Evolutionary conservation across 2,329 filamentous ascomycete genomes (phyloP).

Genomic region (Xylaria sp.): DNA sequence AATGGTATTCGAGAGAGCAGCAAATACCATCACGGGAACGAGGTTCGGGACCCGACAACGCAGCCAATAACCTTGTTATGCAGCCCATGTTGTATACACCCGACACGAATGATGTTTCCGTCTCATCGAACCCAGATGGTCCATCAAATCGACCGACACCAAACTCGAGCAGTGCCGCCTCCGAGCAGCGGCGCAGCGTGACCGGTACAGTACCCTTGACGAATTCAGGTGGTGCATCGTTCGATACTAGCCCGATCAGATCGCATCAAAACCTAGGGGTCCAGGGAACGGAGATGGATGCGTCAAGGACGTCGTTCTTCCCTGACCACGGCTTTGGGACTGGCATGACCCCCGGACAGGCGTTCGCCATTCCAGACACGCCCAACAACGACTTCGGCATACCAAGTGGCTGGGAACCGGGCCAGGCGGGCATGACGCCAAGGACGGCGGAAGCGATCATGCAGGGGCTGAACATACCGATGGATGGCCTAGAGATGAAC

Average conservation of each 20-base stretch:
- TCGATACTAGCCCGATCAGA: conserved; percentile 57
- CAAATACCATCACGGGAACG: conserved; percentile 43
- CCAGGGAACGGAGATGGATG: conserved; percentile 45
- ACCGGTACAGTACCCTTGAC: conserved; percentile 40
- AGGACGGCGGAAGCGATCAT: conserved; percentile 61
- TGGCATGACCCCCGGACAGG: conserved; percentile 43
- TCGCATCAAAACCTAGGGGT: conserved; percentile 50
- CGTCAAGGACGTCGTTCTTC: conserved; percentile 49
- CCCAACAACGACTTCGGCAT: conserved; percentile 50
- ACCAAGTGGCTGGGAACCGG: conserved; percentile 51
- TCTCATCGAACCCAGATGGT: conserved; percentile 54
- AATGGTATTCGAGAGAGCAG: conserved; percentile 49
- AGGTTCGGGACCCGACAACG: conserved; percentile 29
- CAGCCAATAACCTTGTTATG: conserved; percentile 7
- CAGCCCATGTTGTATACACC: conserved; percentile 32
- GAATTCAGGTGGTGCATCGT: conserved; percentile 53
- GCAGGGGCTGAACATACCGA: conserved; percentile 57
- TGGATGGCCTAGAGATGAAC: conserved; percentile 64
- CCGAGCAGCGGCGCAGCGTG: conserved; percentile 47
- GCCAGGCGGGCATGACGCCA: conserved; percentile 56
- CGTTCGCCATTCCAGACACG: conserved; percentile 46
- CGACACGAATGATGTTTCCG: conserved; percentile 54
- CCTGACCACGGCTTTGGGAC: conserved; percentile 46
- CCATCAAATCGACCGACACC: conserved; percentile 63
- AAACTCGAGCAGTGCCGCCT: conserved; percentile 58